Evolutionary conservation across 1,284 basidiomycete genomes (phyloP).

Genomic region (Ceratobasidium sp.): DNA sequence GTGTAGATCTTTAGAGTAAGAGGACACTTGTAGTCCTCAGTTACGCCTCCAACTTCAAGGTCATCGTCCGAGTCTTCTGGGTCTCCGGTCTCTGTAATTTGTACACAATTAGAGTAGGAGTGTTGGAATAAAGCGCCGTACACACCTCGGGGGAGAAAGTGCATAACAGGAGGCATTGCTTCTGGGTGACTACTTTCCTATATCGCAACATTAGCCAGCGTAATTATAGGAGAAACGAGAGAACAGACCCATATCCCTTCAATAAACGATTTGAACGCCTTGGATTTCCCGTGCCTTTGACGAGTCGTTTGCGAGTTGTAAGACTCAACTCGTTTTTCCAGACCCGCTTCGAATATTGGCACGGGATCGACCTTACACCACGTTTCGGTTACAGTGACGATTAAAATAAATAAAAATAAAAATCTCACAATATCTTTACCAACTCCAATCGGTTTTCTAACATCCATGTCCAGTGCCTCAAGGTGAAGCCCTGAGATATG

Average conservation of each 20-base stretch:
- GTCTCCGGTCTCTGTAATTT: conserved; percentile 73
- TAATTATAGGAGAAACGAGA: not conserved
- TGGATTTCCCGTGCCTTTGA: conserved; percentile 77
- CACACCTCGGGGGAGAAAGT: conserved; percentile 77
- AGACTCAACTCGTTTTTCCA: conserved; percentile 61
- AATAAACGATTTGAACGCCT: conserved; percentile 74
- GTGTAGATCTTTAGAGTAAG: conserved; percentile 73
- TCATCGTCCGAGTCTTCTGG: conserved; percentile 80
- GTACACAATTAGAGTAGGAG: conserved; percentile 27
- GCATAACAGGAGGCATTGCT: conserved; percentile 80
- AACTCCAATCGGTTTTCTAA: conserved; percentile 68
- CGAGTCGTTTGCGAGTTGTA: conserved; percentile 74
- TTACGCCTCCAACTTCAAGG: conserved; percentile 82
- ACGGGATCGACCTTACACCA: conserved; percentile 63
- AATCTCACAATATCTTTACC: conserved; percentile 70
- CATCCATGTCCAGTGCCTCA: conserved; percentile 63
- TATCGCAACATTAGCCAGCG: not conserved
- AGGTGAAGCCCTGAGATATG: conserved; percentile 70
- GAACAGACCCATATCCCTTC: conserved; percentile 74
- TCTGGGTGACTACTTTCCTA: conserved; percentile 78
- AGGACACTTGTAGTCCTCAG: conserved; percentile 85
- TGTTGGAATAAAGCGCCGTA: not conserved
- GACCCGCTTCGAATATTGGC: conserved; percentile 63
- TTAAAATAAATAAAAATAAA: not conserved
- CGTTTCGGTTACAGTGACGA: not conserved